A percentile compares a stretch with the other conserved stretches of the same genome.
These are phyloP conservation scores for Metschnikowia orientalis DNA, from an alignment of 805 yeast genomes.

Conservation along the genomic window DNA sequence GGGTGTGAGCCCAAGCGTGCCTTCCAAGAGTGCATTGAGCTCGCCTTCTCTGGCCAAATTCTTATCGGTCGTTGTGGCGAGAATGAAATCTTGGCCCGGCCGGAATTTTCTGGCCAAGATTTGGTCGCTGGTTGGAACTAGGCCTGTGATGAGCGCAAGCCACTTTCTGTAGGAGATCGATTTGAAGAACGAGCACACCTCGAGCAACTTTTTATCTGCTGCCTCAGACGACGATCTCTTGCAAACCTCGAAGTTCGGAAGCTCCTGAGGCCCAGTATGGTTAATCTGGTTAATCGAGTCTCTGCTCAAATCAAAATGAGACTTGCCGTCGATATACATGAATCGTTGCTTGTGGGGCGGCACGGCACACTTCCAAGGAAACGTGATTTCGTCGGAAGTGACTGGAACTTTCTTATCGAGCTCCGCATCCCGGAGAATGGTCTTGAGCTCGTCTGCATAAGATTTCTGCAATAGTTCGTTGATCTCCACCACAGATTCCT, in stretches of 20 bases:
- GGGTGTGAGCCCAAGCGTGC: constrained; percentile 79
- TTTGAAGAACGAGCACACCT: constrained; percentile 54
- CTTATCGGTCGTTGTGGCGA: constrained; percentile 67
- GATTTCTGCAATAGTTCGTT: constrained; percentile 56
- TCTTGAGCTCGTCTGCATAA: constrained; percentile 44
- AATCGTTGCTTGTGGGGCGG: constrained; percentile 94
- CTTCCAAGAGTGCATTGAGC: constrained; percentile 57
- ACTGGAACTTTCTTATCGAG: constrained; percentile 59
- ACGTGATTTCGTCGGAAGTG: constrained; percentile 46
- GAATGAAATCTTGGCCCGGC: constrained; percentile 90
- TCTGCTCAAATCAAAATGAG: constrained; percentile 32
- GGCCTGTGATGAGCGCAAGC: constrained; percentile 57
- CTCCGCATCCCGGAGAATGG: constrained; percentile 52
- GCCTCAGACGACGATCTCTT: constrained; percentile 16
- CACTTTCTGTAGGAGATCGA: constrained; percentile 66
- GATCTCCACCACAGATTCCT: constrained; percentile 68
- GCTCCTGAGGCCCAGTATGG: constrained; percentile 44
- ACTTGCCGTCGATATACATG: constrained; percentile 71
- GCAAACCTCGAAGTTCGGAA: constrained; percentile 50
- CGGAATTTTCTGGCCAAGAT: constrained; percentile 79
- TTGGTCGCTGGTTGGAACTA: constrained; percentile 61
- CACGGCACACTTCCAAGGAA: constrained; percentile 86
- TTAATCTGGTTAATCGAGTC: constrained; percentile 27
- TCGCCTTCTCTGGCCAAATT: constrained; percentile 33
- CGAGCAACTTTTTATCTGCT: constrained; percentile 42